Evolutionary conservation across 1,139 yeast genomes (phyloP), one percentile per base, ranked within the genome.

Genomic region (Geotrichum carabidarum): DNA sequence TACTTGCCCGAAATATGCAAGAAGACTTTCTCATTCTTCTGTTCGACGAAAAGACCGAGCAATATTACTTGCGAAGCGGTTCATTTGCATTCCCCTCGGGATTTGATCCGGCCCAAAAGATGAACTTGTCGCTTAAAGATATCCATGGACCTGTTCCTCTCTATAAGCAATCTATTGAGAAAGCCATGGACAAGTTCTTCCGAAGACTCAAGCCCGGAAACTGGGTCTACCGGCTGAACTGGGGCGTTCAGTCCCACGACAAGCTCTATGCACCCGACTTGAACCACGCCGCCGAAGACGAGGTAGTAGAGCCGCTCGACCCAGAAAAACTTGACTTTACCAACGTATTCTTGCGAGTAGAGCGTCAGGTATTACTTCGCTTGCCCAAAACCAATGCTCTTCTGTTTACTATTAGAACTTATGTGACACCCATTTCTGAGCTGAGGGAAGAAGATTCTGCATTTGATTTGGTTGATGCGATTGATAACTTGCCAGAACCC

Each of bases 1-100:
- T 71, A 22, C 65, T 84, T 50, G 71, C 76, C 6, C 70, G 73
- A 38, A 76, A 77, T 49, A 76, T 84, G 17, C 90, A 84, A 62
- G 94, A 86, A 61, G 95, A 86, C 63, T 78, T 84, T 60, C 71
- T 85, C 53, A 69, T 86, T 8, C 63, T 86, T 59, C 66, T 79
- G 58, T 79, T 77, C 56, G 85, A 83, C 62, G 75, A 74, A 12
- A 77, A 76, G 44, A 77, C 77, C 0, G 73, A 75, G 9, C 87
- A 85, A 67, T 85, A 84, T 66, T 75, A 76, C 56, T 75, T 84
- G 63, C 78, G 84, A 58, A 86, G 80, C 0, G 88, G 87, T 0
- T 72, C 81, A 0, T 79, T 84, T 64, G 82, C 82, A 2, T 85
- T 84, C 70, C 90, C 94, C 0, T 83, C 86, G 2, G 94, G 93